Evolutionary conservation across 805 yeast species (phyloP), one percentile per base, ranked within the genome.

Genomic region (Nakazawaea siamensis): DNA sequence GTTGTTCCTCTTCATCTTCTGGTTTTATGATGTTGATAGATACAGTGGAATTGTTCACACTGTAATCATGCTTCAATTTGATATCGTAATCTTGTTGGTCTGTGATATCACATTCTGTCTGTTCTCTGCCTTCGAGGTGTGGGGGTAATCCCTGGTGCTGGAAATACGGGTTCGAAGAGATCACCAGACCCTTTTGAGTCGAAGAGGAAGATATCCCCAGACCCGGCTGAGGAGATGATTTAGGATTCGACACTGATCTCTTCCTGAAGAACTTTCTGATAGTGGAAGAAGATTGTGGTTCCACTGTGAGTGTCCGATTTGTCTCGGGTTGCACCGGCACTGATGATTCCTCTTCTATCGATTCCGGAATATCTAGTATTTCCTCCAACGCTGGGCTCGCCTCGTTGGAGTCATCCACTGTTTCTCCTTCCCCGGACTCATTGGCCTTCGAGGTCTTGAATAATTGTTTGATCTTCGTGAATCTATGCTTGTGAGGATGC

Each of bases 61-160:
- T 50, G 27, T 54, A 50, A 24, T 54, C 56, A 31, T 54, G 59
- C 27, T 52, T 52, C 37, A 54, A 33, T 14, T 53, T 53, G 17
- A 54, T 43, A 29, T 38, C 34, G 27, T 39, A 30, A 25, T 38
- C 38, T 26, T 31, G 33, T 19, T 38, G 42, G 18, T 52, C 55
- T 0, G 50, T 42, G 20, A 52, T 39, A 26, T 52, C 57, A 34
- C 48, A 49, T 31, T 52, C 57, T 12, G 40, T 44, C 10, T 44
- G 19, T 5, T 24, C 27, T 23, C 37, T 30, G 9, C 24, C 34
- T 16, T 40, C 39, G 15, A 33, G 36, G 44, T 73, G 80, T 3
- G 75, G 76, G 4, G 80, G 79, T 8, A 68, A 49, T 1, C 80
- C 80, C 43, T 73, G 80, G 45, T 68, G 73, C 4, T 66, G 68